Base-by-base conservation (phyloP, 1,284 basidiomycete genomes). In the Leccinum fallax region DNA sequence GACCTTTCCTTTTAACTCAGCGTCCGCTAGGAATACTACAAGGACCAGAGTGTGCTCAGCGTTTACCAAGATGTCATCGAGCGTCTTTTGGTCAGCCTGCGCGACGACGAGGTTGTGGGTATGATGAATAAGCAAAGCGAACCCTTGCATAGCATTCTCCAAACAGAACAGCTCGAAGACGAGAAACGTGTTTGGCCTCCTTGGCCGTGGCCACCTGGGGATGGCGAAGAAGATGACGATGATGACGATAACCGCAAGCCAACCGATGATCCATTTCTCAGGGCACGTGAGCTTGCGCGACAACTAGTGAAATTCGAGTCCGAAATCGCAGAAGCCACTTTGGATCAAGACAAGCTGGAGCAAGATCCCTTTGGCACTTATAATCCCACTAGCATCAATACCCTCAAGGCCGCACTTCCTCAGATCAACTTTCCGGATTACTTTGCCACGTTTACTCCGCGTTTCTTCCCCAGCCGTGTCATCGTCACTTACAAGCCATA, bases 401-500 rank as follows among this genome's bases (percentile, higher is more conserved):
- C 91, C 58, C 81, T 97, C 57, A 86, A 88, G n/a, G 78, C 83
- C 8, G 79, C 88, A 4, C 79, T 98, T 16, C 84, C 90, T 1
- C 86, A 94, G 71, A 84, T 98, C 67, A 82, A 93, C 70, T 94
- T 97, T 78, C 80, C 85, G 1, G 81, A 86, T 32, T 98, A 97
- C 77, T 89, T 98, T 64, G 85, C 94, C 1, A 81, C 91, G 0
- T 94, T 95, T 70, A 86, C 91, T 0, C 90, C 93, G 15, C 86
- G 93, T 46, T 79, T 79, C 60, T 94, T 86, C 79, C 96, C 96
- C 0, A 79, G 83, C 21, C 80, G 80, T 40, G 86, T 97, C 64
- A 90, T 98, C 65, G 81, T 97, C 65, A 92, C 92, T 2, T 88
- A 93, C 70, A 93, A 94, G n/a, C 81, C 86, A 0, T 98, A 94